These are phyloP conservation scores for Ophiostoma sp. DNA, from an alignment of 2,329 filamentous ascomycete genomes.

Conservation along the genomic window DNA sequence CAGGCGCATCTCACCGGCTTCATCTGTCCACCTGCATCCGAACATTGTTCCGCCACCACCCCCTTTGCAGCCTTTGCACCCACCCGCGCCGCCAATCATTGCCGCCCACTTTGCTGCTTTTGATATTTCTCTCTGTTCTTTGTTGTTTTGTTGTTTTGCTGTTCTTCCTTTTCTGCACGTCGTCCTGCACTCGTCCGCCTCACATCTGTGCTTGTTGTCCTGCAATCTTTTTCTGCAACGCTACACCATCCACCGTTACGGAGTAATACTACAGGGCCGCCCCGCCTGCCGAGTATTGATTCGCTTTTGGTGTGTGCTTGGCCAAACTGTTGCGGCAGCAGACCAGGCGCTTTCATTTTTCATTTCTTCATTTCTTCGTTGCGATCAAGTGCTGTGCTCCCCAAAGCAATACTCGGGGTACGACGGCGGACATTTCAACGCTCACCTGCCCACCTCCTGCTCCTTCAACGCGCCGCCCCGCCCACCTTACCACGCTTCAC, in stretches of 20 bases:
- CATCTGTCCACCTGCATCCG: conserved; percentile 20
- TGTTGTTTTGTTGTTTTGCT: conserved; percentile 4
- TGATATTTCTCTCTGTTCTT: neutral
- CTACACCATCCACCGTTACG: conserved; percentile 12
- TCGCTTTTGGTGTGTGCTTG: conserved; percentile 1
- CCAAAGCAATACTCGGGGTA: neutral
- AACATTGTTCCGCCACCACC: neutral
- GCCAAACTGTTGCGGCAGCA: neutral
- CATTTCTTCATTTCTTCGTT: neutral
- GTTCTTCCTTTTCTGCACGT: neutral
- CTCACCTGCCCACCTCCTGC: conserved; percentile 1
- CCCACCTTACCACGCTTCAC: neutral
- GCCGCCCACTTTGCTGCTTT: neutral
- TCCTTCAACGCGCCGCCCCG: neutral
- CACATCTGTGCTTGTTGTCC: conserved; percentile 20
- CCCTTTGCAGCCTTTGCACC: neutral
- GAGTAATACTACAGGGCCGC: conserved; percentile 15
- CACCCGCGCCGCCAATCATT: conserved; percentile 18
- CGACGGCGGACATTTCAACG: neutral
- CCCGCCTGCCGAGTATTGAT: conserved; percentile 10
- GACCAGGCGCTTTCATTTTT: neutral
- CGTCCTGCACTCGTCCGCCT: conserved; percentile 1
- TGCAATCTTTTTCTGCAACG: conserved; percentile 23
- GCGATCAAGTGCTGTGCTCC: neutral
- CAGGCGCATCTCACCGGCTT: conserved; percentile 18